phyloP scores from a whole-genome alignment of 192 early-diverging fungal species.

The Gonapodya prolifera region DNA sequence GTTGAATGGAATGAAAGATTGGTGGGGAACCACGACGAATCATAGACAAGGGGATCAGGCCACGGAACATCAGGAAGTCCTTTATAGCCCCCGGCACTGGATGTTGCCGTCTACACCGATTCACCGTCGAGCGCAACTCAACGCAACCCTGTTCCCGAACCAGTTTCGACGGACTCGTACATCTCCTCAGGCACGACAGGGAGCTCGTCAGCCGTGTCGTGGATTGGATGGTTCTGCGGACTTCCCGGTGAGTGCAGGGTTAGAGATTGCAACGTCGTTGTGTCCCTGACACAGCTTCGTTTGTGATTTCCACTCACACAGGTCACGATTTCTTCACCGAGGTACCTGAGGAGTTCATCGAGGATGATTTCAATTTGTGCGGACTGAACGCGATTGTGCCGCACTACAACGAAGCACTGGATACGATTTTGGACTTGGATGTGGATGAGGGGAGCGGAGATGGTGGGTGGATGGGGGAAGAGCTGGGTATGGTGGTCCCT shows the following conservation, averaged over 20 bases:
- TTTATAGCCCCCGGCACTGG: too few relatives aligned
- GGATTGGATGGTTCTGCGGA: not conserved
- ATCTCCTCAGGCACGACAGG: not conserved
- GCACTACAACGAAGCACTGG: slow-evolving; percentile 81
- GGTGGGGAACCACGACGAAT: not conserved
- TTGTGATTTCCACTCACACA: too few relatives aligned
- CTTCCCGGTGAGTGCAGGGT: not conserved
- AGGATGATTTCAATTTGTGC: slow-evolving; percentile 97
- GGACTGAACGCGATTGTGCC: slow-evolving; percentile 70
- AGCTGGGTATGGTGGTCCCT: too few relatives aligned
- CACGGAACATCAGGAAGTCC: too few relatives aligned
- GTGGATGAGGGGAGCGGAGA: slow-evolving; percentile 17
- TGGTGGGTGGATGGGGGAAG: too few relatives aligned
- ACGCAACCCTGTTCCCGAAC: not conserved
- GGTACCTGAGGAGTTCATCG: slow-evolving; percentile 68
- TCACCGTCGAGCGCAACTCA: not conserved
- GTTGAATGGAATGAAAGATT: not conserved
- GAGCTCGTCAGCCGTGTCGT: not conserved
- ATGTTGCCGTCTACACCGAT: not conserved
- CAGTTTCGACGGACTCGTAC: not conserved
- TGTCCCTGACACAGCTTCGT: too few relatives aligned
- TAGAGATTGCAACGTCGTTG: too few relatives aligned
- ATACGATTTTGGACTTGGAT: slow-evolving; percentile 88
- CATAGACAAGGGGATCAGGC: too few relatives aligned
- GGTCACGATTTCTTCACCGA: slow-evolving; percentile 70